Percentiles rank a stretch among this genome's conserved stretches.
phyloP scores from a whole-genome alignment of 2,329 filamentous ascomycete species.

The Talaromyces funiculosus region DNA sequence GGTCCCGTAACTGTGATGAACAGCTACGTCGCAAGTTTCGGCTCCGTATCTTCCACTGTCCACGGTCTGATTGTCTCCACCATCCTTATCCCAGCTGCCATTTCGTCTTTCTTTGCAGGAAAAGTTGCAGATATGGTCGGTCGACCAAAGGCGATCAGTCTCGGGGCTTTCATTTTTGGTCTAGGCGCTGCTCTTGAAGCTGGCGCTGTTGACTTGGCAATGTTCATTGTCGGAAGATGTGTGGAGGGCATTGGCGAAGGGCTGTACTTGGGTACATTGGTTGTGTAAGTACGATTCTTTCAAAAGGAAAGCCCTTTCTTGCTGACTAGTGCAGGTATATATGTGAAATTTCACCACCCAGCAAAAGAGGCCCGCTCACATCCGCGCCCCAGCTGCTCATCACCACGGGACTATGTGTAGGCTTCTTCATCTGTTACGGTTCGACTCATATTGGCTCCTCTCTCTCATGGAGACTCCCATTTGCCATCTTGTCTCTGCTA shows the following conservation, averaged over 20 bases:
- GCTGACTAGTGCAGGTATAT: constrained; percentile 36
- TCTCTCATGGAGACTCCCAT: constrained; percentile 54
- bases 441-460: constrained; percentile 43
- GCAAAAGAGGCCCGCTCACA: constrained; percentile 46
- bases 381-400: constrained; percentile 51
- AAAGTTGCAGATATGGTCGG: constrained; percentile 50
- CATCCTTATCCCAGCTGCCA: constrained; percentile 53
- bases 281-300: constrained; percentile 36
- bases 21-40: constrained; percentile 47
- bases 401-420: constrained; percentile 47
- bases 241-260: constrained; percentile 57
- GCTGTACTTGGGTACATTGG: constrained; percentile 51
- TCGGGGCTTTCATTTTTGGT: constrained; percentile 50
- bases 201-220: constrained; percentile 41
- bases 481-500: constrained; percentile 43
- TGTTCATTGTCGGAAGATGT: constrained; percentile 52
- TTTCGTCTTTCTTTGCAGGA: constrained; percentile 55
- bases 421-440: constrained; percentile 59
- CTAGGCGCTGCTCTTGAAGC: constrained; percentile 51
- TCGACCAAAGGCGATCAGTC: constrained; percentile 44
- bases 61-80: constrained; percentile 56
- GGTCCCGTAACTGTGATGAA: constrained; percentile 57
- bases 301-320: not conserved
- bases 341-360: constrained; percentile 54
- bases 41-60: constrained; percentile 46